Evolutionary conservation across 2,329 filamentous ascomycete species (phyloP), one percentile per base, ranked within the genome.

Genomic region (Clarireedia homoeocarpa): DNA sequence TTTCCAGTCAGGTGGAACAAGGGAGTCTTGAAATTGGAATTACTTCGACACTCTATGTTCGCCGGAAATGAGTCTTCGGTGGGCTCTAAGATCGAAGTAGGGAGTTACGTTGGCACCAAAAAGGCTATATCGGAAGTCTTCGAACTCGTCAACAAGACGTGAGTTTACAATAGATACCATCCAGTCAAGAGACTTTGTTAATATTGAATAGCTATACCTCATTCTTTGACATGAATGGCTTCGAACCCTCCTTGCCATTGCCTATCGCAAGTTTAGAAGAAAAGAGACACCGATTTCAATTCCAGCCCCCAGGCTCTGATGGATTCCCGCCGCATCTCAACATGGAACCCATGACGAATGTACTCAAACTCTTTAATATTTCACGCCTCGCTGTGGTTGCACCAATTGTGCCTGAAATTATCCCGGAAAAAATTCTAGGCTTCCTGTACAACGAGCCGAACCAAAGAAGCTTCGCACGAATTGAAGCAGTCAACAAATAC

Each of bases 101-200:
- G 52, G 7, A 55, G 46, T 30, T 55, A 50, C 20, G 15, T 44
- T 5, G 52, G 52, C 2, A 55, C 52, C 17, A 55, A 55, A 39
- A 55, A 50, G 45, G 52, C 52, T 2, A 14, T 55, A 15, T 55
- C 52, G 2, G 52, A 55, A 12, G 52, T 55, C 27, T 36, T 47
- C 6, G 26, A 15, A 12, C 24, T 55, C 6, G 40, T 55, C 26
- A 55, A 50, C 7, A 50, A 55, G 36, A 30, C 52, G 52, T 50
- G 10, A 17, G 46, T 44, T 3, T 6, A 44, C 1, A 17, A 24
- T 2, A 36, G 14, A 7, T 47, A n/a, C 12, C n/a, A 30, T 9
- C 15, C n/a, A 42, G 6, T 17, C 3, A 30, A 9, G 27, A 30
- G 7, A 30, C 7, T 17, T 3, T 7, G 20, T 20, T 45, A 14